phyloP scores from a whole-genome alignment of 768 basidiomycete genomes.

The Hygrophorus russula region DNA sequence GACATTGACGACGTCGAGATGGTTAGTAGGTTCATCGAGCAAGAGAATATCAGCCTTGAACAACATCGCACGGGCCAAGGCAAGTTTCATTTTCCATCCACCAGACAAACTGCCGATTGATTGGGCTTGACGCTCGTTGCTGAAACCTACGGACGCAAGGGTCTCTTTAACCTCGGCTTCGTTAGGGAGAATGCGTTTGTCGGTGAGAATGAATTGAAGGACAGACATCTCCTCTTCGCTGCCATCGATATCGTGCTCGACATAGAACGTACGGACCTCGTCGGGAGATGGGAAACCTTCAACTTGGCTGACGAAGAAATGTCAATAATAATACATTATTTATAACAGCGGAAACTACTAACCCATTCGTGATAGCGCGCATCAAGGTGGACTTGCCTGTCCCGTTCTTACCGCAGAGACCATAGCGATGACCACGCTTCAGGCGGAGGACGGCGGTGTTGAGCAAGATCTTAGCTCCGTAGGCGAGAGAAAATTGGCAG shows the following conservation, averaged over 20 bases:
- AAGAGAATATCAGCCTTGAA: constrained; percentile 97
- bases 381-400: constrained; percentile 94
- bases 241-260: constrained; percentile 98
- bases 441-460: constrained; percentile 95
- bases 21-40: constrained; percentile 95
- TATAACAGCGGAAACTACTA: constrained; percentile 7
- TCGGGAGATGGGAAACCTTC: constrained; percentile 98
- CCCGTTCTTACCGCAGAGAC: constrained; percentile 98
- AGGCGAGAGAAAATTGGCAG: constrained; percentile 97
- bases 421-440: constrained; percentile 97
- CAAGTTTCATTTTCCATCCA: constrained; percentile 99
- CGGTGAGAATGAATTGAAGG: constrained; percentile 75
- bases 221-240: constrained; percentile 88
- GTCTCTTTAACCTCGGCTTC: constrained; percentile 69
- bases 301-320: constrained; percentile 53
- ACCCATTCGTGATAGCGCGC: constrained; percentile 87
- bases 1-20: constrained; percentile 94
- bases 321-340: constrained; percentile 18
- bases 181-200: constrained; percentile 68
- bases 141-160: constrained; percentile 88
- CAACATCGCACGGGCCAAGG: constrained; percentile 91
- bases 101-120: constrained; percentile 88
- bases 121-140: constrained; percentile 72
- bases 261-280: constrained; percentile 97
- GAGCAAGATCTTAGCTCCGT: constrained; percentile 96